These are phyloP conservation scores for Coniferiporia sulphurascens DNA, from an alignment of 1,284 basidiomycete genomes.

Conservation along the genomic window DNA sequence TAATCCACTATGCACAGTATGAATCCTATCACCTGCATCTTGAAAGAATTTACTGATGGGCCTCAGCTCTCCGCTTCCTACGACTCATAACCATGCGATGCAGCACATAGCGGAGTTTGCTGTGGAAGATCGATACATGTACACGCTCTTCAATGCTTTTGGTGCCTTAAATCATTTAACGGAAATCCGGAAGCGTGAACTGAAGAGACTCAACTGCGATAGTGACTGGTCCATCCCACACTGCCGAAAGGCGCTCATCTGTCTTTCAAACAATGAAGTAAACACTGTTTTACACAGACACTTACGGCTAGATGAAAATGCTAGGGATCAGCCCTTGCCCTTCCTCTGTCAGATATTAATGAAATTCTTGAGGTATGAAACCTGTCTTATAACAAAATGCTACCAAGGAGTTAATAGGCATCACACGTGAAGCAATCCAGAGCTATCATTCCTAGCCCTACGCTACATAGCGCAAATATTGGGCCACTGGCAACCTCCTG, in stretches of 20 bases:
- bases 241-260: constrained; percentile 1
- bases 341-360: not conserved
- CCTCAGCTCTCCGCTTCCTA: not conserved
- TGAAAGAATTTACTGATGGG: too few species aligned
- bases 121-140: not conserved
- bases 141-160: not conserved
- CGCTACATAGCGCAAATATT: not conserved
- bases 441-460: not conserved
- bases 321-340: not conserved
- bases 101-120: not conserved
- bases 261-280: not conserved
- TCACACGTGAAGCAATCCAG: not conserved
- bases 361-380: not conserved
- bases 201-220: not conserved
- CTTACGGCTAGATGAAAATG: not conserved
- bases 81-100: not conserved
- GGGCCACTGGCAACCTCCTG: not conserved
- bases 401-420: too few species aligned
- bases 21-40: not conserved
- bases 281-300: not conserved
- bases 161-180: not conserved
- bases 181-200: not conserved
- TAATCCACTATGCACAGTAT: not conserved
- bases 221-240: not conserved
- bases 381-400: too few species aligned